These are phyloP conservation scores for Diaporthe australafricana DNA, from an alignment of 2,329 filamentous ascomycete species.

Conservation along the genomic window DNA sequence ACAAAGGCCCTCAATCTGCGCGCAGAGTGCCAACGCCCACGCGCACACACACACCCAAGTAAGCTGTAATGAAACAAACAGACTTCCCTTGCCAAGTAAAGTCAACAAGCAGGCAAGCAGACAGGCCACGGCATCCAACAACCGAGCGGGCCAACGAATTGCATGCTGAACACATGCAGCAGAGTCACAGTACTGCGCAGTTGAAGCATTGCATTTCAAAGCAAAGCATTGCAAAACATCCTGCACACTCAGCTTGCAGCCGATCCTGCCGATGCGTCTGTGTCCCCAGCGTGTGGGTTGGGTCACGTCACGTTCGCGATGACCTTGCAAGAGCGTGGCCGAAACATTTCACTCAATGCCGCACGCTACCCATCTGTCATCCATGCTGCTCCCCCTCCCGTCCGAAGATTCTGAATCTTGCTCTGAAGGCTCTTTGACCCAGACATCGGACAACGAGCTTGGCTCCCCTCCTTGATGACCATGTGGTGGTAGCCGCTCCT, in stretches of 20 bases:
- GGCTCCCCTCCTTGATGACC: not conserved
- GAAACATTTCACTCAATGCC: conserved; percentile 21
- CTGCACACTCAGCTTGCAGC: not conserved
- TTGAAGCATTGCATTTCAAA: too few species aligned
- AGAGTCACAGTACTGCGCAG: too few species aligned
- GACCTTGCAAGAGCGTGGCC: conserved; percentile 7
- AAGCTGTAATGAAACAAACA: conserved; percentile 9
- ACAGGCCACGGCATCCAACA: too few species aligned
- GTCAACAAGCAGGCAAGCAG: not conserved
- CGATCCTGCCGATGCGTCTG: too few species aligned
- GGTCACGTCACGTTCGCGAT: conserved; percentile 22
- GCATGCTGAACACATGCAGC: too few species aligned
- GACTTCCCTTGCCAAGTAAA: conserved; percentile 6
- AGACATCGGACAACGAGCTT: conserved; percentile 2
- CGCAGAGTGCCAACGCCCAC: not conserved
- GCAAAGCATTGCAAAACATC: not conserved
- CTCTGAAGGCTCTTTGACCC: conserved; percentile 6
- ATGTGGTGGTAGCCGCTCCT: not conserved
- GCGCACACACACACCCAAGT: too few species aligned
- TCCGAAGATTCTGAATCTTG: conserved; percentile 9
- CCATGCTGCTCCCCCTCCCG: conserved; percentile 7
- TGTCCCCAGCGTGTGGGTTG: too few species aligned
- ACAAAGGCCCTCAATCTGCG: not conserved
- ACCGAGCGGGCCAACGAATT: too few species aligned
- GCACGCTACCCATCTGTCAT: conserved; percentile 23